These are phyloP conservation scores for carrot (Daucus carota) DNA, from an alignment of 129 eudicot genomes.

Conservation along the genomic window DH1_v3.0 NC_030385.2:43629001-43629500, in stretches of 20 bases:
- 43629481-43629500: slow-evolving; percentile 5
- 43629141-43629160: background rate
- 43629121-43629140: background rate
- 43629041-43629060: slow-evolving; percentile 1
- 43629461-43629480: background rate
- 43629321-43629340: slow-evolving; percentile 9
- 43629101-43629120: background rate
- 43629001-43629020: background rate
- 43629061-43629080: background rate
- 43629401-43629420: background rate
- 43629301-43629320: slow-evolving; percentile 19
- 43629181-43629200: background rate
- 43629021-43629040: slow-evolving; percentile 11
- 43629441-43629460: slow-evolving; percentile 1
- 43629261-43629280: slow-evolving; percentile 14
- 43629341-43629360: slow-evolving; percentile 1
- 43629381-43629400: slow-evolving; percentile 1
- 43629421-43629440: slow-evolving; percentile 8
- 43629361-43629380: slow-evolving; percentile 6
- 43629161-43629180: background rate
- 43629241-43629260: slow-evolving; percentile 11
- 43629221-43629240: slow-evolving; percentile 3
- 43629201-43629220: background rate
- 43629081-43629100: background rate
- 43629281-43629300: slow-evolving; percentile 21